phyloP scores from a whole-genome alignment of 2,329 filamentous ascomycete genomes.

The Ascochyta rabiei region DNA sequence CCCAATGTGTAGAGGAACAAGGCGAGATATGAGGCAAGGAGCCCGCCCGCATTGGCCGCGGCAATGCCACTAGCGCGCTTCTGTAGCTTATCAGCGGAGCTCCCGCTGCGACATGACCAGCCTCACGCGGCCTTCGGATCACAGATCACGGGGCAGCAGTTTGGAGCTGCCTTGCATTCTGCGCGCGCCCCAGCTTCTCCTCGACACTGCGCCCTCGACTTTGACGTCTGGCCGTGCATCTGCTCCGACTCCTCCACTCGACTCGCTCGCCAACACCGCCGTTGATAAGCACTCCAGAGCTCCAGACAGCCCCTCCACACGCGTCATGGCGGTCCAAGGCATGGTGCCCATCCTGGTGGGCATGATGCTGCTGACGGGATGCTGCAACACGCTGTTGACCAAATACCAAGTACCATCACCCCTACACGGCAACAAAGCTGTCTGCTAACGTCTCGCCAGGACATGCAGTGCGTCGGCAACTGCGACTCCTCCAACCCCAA shows the following conservation, averaged over 20 bases:
- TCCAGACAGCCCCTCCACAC: conserved; percentile 8
- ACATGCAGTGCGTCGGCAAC: conserved; percentile 95
- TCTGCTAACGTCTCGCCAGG: conserved; percentile 57
- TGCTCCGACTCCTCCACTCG: neutral
- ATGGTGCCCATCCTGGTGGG: conserved; percentile 84
- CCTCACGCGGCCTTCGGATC: conserved; percentile 37
- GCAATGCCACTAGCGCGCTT: conserved; percentile 5
- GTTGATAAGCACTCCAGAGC: conserved; percentile 10
- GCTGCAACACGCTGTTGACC: conserved; percentile 95
- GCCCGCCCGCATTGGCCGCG: conserved; percentile 4
- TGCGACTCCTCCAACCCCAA: conserved; percentile 74
- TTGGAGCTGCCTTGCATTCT: conserved; percentile 29
- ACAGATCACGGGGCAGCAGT: conserved; percentile 34
- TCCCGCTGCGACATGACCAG: conserved; percentile 28
- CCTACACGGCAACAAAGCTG: neutral
- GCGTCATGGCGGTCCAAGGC: conserved; percentile 70
- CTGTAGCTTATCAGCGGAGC: conserved; percentile 33
- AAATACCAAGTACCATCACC: conserved; percentile 78
- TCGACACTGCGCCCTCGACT: neutral
- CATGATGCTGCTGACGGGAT: conserved; percentile 96
- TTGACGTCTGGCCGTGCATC: neutral
- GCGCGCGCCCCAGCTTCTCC: neutral
- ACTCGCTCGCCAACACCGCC: neutral
- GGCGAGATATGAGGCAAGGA: neutral
- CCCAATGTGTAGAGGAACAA: conserved; percentile 2